phyloP scores from a whole-genome alignment of 2,329 filamentous ascomycete species.

The Pseudogymnoascus sp. region DNA sequence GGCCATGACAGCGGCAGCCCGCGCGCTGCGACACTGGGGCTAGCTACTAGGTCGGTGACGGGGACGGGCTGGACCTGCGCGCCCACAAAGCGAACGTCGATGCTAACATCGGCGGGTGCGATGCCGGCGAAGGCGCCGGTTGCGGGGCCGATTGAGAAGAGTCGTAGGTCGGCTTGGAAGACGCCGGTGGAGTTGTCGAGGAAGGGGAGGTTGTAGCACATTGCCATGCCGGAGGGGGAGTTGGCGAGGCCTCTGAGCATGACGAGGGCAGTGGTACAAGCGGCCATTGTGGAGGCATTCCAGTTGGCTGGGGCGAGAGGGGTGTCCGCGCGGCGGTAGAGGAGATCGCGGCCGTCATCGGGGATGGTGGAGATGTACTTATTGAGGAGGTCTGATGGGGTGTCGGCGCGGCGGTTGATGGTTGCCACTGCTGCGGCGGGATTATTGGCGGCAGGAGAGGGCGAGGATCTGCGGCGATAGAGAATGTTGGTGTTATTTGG shows the following conservation, averaged over 20 bases:
- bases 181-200: constrained; percentile 60
- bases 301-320: constrained; percentile 31
- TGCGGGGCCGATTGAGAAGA: constrained; percentile 57
- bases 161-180: constrained; percentile 69
- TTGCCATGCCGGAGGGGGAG: constrained; percentile 69
- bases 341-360: not conserved
- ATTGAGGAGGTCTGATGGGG: not conserved
- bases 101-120: constrained; percentile 44
- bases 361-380: not conserved
- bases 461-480: not conserved
- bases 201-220: constrained; percentile 75
- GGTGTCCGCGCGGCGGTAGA: not conserved
- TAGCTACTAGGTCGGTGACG: constrained; percentile 17
- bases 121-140: constrained; percentile 46
- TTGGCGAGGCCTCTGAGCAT: constrained; percentile 47
- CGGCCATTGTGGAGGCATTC: constrained; percentile 46
- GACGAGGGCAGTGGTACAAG: constrained; percentile 52
- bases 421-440: not conserved
- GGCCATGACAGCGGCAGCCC: constrained; percentile 22
- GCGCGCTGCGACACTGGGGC: constrained; percentile 12
- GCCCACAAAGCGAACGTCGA: constrained; percentile 47
- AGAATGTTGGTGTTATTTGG: not conserved
- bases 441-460: not conserved
- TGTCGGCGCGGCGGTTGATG: not conserved
- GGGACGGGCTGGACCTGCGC: constrained; percentile 44